Evolutionary conservation across 768 basidiomycete genomes (phyloP).

Genomic region (Tricholoma hemisulphureum): DNA sequence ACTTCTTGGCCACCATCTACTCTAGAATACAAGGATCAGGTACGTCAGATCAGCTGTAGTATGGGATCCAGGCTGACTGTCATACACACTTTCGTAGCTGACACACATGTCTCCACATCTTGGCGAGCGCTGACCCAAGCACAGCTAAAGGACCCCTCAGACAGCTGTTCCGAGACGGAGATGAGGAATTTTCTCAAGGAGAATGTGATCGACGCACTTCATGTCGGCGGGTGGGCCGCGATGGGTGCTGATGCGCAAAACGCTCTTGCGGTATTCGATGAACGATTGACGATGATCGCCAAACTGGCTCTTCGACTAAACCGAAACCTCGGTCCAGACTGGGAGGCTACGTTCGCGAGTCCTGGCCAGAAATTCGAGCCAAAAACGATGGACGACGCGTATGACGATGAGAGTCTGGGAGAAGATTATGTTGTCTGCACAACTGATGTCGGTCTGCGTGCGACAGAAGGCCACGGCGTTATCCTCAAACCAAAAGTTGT

Average conservation of each 20-base stretch:
- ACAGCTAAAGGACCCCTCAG: slow-evolving; percentile 20
- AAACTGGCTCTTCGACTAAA: slow-evolving; percentile 32
- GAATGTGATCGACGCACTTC: slow-evolving; percentile 8
- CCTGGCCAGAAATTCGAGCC: slow-evolving; percentile 27
- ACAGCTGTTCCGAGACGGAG: slow-evolving; percentile 15
- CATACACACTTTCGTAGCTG: slow-evolving; percentile 13
- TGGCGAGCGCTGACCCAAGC: slow-evolving; percentile 30
- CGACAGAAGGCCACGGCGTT: slow-evolving; percentile 6
- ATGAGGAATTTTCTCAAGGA: slow-evolving; percentile 18
- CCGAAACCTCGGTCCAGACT: slow-evolving; percentile 22
- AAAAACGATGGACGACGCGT: slow-evolving; percentile 31
- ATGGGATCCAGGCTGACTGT: background rate
- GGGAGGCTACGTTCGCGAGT: slow-evolving; percentile 25
- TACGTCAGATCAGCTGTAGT: slow-evolving; percentile 15
- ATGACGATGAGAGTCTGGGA: slow-evolving; percentile 8
- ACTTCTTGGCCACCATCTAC: slow-evolving; percentile 37
- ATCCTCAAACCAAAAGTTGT: slow-evolving; percentile 32
- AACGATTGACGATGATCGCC: slow-evolving; percentile 23
- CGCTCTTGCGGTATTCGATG: slow-evolving; percentile 8
- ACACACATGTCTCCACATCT: slow-evolving; percentile 15
- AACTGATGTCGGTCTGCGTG: slow-evolving; percentile 31
- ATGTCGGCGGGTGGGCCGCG: slow-evolving; percentile 2
- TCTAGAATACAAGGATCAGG: slow-evolving; percentile 37
- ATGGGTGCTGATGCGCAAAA: background rate
- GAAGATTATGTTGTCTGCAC: slow-evolving; percentile 31